Base-by-base conservation (phyloP, 345 rosid genomes). In the Bruguiera gymnorhiza region DNA sequence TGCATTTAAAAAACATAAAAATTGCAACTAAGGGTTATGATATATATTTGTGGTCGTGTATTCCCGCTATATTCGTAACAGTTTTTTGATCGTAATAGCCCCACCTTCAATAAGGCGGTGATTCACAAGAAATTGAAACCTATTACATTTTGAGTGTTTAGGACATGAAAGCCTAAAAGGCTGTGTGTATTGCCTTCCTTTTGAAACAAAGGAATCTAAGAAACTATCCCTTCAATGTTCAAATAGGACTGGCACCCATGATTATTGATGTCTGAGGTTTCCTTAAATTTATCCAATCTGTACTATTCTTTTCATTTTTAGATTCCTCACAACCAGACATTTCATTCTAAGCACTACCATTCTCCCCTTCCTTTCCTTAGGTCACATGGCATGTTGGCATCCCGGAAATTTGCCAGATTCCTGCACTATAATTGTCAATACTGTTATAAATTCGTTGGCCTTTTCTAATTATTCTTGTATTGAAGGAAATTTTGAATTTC, bases 241-340 rank as follows among this genome's bases (percentile, higher is more conserved):
- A 34, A 29, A 32, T 32, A 54, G 76, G 51, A 19, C 66, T 26
- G 55, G 36, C 9, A 8, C 31, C 23, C 23, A 36, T 52, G 66
- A 66, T 7, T 60, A 39, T 57, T 48, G 21, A 23, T 9, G 29
- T 55, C 61, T 32, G 8, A 27, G 18, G 29, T 27, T 19, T 21
- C 68, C 36, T 29, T 48, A 64, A 64, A 26, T 48, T 64, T 64
- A 26, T 64, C 67, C 6, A n/a, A 8, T 51, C 75, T 31, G 53
- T 72, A 36, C 55, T 52, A 8, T 7, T 34, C 37, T 34, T 34
- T 3, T 43, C 18, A 13, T 60, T 60, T 60, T 20, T 13, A 65
- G 68, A 36, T 65, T 51, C 68, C 58, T 65, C 37, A 29, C 57
- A 50, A 8, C 68, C 58, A 30, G 58, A 65, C 68, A 65, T 30